phyloP scores from a whole-genome alignment of 805 yeast species.

The Metschnikowia anglica region DNA sequence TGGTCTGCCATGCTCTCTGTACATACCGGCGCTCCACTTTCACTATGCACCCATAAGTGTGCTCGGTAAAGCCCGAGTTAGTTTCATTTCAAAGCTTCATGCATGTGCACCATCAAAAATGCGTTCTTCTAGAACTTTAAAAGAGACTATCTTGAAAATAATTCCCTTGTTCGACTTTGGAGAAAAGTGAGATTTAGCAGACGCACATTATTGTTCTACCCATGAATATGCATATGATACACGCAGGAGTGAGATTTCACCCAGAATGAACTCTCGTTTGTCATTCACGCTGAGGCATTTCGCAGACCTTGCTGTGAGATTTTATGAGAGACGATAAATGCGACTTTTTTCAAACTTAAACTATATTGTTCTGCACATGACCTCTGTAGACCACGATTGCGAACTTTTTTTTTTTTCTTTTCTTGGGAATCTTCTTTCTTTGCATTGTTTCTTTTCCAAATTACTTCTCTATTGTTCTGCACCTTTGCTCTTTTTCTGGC shows the following conservation, averaged over 20 bases:
- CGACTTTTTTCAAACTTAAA: not conserved
- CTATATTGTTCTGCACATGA: constrained; percentile 7
- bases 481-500: not conserved
- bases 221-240: not conserved
- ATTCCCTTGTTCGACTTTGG: not conserved
- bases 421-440: not conserved
- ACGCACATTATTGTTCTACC: constrained; percentile 4
- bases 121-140: not conserved
- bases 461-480: constrained; percentile 4
- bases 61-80: not conserved
- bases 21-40: no score
- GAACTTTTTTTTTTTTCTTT: constrained; percentile 1
- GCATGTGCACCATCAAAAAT: not conserved
- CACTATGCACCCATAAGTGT: not conserved
- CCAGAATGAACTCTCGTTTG: not conserved
- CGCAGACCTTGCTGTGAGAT: constrained; percentile 5
- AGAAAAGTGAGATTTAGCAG: not conserved
- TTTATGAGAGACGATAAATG: not conserved
- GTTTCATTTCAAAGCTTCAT: not conserved
- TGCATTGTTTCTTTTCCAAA: not conserved
- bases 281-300: not conserved
- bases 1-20: no score
- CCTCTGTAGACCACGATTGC: constrained; percentile 1
- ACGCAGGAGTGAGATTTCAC: constrained; percentile 10
- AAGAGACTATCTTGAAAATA: constrained; percentile 4